A percentile compares a stretch with the other conserved stretches of the same genome.
Conservation (phyloP, 1,284 basidiomycete species). For the Sporisorium iseilematis-ciliati region DNA sequence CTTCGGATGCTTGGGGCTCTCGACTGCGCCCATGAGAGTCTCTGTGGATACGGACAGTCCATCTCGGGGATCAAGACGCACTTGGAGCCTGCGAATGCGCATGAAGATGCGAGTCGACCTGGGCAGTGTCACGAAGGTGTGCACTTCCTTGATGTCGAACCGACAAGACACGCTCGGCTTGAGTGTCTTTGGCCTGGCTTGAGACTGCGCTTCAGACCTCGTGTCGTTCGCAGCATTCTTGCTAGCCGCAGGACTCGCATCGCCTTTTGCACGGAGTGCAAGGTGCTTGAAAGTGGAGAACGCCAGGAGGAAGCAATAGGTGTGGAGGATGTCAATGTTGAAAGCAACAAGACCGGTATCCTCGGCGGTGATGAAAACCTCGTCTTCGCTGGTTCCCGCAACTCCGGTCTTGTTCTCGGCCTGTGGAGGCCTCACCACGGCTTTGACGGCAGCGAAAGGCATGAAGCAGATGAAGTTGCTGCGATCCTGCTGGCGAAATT, state of each 20-base stretch:
- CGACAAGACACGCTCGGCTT: slow-evolving; percentile 31
- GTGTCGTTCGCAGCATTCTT: neutral
- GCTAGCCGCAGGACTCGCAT: neutral
- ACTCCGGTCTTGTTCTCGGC: slow-evolving; percentile 43
- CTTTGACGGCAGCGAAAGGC: slow-evolving; percentile 64
- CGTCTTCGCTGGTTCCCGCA: slow-evolving; percentile 67
- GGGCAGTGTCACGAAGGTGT: slow-evolving; percentile 66
- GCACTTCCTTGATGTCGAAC: slow-evolving; percentile 57
- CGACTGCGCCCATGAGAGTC: slow-evolving; percentile 72
- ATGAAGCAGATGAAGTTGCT: slow-evolving; percentile 69
- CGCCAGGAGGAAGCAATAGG: slow-evolving; percentile 81
- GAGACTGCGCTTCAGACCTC: neutral
- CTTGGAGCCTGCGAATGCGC: slow-evolving; percentile 58
- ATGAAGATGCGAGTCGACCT: slow-evolving; percentile 62
- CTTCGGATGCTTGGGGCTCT: slow-evolving; percentile 58
- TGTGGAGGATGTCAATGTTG: slow-evolving; percentile 77
- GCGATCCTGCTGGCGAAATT: slow-evolving; percentile 55
- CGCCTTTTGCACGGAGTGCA: slow-evolving; percentile 4
- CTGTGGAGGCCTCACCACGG: slow-evolving; percentile 34
- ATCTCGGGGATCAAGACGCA: slow-evolving; percentile 53
- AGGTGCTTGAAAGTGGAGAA: slow-evolving; percentile 74
- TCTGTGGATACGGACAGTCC: slow-evolving; percentile 66
- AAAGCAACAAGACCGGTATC: slow-evolving; percentile 72
- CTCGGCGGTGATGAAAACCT: slow-evolving; percentile 72
- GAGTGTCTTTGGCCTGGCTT: neutral